Conservation (phyloP, 2,329 filamentous ascomycete genomes). For the Monilinia aucupariae region DNA sequence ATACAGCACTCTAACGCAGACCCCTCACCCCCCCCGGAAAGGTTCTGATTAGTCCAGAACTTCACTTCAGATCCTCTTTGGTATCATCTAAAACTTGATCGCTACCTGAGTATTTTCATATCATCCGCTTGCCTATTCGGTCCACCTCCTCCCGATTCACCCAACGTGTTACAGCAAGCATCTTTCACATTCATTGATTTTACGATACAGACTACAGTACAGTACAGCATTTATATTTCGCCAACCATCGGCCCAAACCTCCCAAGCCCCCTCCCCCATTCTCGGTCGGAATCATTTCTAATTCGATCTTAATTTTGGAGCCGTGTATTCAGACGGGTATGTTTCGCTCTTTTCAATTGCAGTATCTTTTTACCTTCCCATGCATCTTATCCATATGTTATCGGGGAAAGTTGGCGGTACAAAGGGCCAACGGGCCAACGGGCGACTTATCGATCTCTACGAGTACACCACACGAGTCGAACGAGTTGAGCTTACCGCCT, state of each 20-base stretch:
- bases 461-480: background rate
- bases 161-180: slow-evolving; percentile 13
- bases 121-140: background rate
- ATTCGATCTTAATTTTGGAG: slow-evolving; percentile 9
- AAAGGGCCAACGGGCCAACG: no score
- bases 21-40: background rate
- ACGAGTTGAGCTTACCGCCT: slow-evolving; percentile 3
- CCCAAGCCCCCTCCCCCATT: slow-evolving; percentile 1
- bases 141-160: slow-evolving; percentile 6
- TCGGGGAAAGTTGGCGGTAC: background rate
- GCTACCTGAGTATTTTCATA: background rate
- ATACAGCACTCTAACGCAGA: no score
- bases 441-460: background rate
- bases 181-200: slow-evolving; percentile 2
- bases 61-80: background rate
- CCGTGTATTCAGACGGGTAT: slow-evolving; percentile 9
- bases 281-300: background rate
- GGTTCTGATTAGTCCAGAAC: slow-evolving; percentile 1
- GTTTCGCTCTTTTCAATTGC: slow-evolving; percentile 3
- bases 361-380: background rate
- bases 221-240: no score
- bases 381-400: background rate
- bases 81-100: background rate
- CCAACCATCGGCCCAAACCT: slow-evolving; percentile 2
- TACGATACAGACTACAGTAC: slow-evolving; percentile 6